Base-by-base conservation (phyloP, 2,329 filamentous ascomycete species). In the Didymella pomorum region DNA sequence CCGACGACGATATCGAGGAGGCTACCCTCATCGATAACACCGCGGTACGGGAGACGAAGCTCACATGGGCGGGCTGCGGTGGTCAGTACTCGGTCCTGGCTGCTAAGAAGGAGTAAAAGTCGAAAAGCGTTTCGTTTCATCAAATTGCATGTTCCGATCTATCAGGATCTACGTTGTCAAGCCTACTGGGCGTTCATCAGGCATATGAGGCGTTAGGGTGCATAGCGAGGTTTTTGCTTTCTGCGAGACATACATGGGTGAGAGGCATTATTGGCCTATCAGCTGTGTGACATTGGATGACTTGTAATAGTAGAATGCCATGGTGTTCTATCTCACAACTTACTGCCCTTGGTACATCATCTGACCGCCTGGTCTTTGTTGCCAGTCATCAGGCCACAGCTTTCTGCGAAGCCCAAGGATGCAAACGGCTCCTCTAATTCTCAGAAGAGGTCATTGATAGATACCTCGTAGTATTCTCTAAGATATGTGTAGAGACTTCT, bases 21-120 rank as follows among this genome's bases (percentile, higher is more conserved):
- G 92, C 93, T 0, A 95, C 90, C 0, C 71, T 89, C 47, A 91
- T 97, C 55, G 90, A 96, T 71, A 97, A 97, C 80, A 90, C 88
- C 12, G 93, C 92, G 41, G 86, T 95, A 26, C 84, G 87, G 28
- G 91, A 86, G 41, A 88, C 89, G 78, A 87, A 88, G 76, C 83
- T 97, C 42, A 83, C 87, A 31, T 92, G 84, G 78, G 91, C 90
- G n/a, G 91, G 91, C 42, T 89, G 89, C n/a, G 93, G 94, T 64
- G 93, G 93, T 5, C 93, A 97, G 73, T 97, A 87, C 76, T 89
- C 88, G 1, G 78, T 91, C 23, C 68, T 91, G n/a, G 81, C 83
- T 35, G 71, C 67, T 47, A 67, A 70, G 62, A 71, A 71, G 53
- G 62, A 67, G 57, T 69, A 68, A 43, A 35, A 18, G 29, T 9